Conservation (phyloP, 768 basidiomycete species). For the Amanita pallidorosea region DNA sequence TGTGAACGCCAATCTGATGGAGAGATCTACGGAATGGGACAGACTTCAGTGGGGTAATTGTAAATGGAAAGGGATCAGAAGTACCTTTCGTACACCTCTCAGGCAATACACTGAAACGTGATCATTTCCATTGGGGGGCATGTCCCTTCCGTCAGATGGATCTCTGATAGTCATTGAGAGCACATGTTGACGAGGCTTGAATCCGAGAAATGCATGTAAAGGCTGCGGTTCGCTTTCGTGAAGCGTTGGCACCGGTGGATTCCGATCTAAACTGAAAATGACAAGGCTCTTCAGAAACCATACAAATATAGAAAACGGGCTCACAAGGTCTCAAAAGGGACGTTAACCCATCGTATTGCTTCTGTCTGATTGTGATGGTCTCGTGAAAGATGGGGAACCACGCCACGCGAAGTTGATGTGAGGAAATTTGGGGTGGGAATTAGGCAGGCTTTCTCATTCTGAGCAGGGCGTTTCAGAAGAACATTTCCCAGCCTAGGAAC, state of each 20-base stretch:
- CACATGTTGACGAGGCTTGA: slow-evolving; percentile 33
- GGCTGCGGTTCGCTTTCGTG: slow-evolving; percentile 35
- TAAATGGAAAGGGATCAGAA: slow-evolving; percentile 7
- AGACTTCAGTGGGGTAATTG: background rate
- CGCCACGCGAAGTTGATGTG: slow-evolving; percentile 58
- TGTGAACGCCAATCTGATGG: slow-evolving; percentile 46
- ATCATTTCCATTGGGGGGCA: slow-evolving; percentile 62
- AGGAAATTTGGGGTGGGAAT: slow-evolving; percentile 55
- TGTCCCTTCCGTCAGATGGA: slow-evolving; percentile 49
- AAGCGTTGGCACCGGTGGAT: slow-evolving; percentile 56
- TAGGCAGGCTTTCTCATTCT: slow-evolving; percentile 14
- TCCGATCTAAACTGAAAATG: slow-evolving; percentile 44
- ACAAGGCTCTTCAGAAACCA: background rate
- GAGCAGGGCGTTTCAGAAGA: slow-evolving; percentile 13
- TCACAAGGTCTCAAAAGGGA: slow-evolving; percentile 81
- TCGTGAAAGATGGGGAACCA: slow-evolving; percentile 62
- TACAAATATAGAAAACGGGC: slow-evolving; percentile 15
- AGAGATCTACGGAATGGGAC: slow-evolving; percentile 31
- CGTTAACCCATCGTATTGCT: slow-evolving; percentile 51
- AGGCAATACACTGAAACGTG: slow-evolving; percentile 47
- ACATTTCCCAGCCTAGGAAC: slow-evolving; percentile 27
- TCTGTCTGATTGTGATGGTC: slow-evolving; percentile 40
- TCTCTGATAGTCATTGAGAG: slow-evolving; percentile 55
- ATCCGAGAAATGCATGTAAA: slow-evolving; percentile 60
- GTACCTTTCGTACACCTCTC: slow-evolving; percentile 64